Base-by-base conservation (phyloP, 2,329 filamentous ascomycete genomes). In the Diaporthe citriasiana region DNA sequence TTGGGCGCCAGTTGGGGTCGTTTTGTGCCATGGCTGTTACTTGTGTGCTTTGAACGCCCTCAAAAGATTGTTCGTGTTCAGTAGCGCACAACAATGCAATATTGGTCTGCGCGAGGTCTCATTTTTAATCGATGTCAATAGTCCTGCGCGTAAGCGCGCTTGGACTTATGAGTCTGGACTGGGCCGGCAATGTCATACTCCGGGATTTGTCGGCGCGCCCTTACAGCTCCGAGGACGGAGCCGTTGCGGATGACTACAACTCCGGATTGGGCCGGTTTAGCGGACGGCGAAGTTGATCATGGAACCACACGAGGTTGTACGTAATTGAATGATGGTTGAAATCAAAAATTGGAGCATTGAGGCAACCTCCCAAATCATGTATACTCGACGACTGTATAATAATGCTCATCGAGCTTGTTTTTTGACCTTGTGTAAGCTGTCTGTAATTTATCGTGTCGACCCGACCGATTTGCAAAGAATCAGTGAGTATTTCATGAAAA, bases 1-100 rank as follows among this genome's bases (percentile, higher is more conserved):
- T 80, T 1, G 82, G 81, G 6, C 73, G 77, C 81, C 81, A 82
- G 7, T 50, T 35, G 1, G 63, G 17, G 10, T 70, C 27, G 4
- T 50, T 35, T 38, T 25, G 47, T 2, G 30, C 15, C 63, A 66
- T 66, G 30, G 30, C 33, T 50, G 30, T 15, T 19, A 17, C 45
- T 50, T n/a, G 8, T 45, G 12, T 30, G 22, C 3, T 19, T 45
- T 2, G 8, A 10, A 27, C 13, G 19, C 19, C 22, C 13, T 9
- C 4, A 12, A 59, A 22, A 25, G 9, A 7, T 15, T 9, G 2
- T 40, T n/a, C 17, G 9, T 27, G 10, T 40, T 59, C 33, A 13
- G 6, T 10, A 30, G 1, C 2, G 1, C 13, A 1, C 12, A 33
- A 38, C 1, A 10, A 10, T 17, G 7, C 6, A 15, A 19, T 35